Percentiles rank a stretch among this genome's conserved stretches.
Conservation (phyloP, 2,329 filamentous ascomycete species). For the Remersonia thermophila region DNA sequence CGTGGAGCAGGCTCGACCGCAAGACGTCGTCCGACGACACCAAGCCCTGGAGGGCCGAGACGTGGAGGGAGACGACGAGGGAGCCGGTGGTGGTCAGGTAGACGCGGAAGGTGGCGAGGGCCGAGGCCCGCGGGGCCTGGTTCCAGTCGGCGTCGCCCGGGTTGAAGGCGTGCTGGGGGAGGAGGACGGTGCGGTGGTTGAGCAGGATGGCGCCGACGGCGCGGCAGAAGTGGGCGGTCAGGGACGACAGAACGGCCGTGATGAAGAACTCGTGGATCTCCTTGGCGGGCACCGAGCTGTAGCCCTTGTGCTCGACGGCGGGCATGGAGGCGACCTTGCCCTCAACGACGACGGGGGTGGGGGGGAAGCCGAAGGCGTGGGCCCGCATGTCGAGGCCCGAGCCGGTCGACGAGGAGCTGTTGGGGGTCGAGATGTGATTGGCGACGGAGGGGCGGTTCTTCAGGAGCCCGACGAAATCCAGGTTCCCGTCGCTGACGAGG, state of each 20-base stretch:
- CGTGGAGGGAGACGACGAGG: slow-evolving; percentile 36
- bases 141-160: slow-evolving; percentile 19
- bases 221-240: slow-evolving; percentile 37
- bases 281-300: slow-evolving; percentile 26
- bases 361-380: slow-evolving; percentile 20
- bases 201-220: slow-evolving; percentile 38
- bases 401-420: slow-evolving; percentile 31
- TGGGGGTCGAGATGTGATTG: slow-evolving; percentile 32
- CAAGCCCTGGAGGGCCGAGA: slow-evolving; percentile 36
- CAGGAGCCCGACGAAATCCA: slow-evolving; percentile 37
- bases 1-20: slow-evolving; percentile 26
- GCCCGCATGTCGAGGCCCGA: slow-evolving; percentile 28
- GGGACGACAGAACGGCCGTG: slow-evolving; percentile 36
- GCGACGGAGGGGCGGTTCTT: slow-evolving; percentile 30
- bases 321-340: slow-evolving; percentile 17
- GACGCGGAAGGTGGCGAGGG: slow-evolving; percentile 38
- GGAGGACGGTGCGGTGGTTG: slow-evolving; percentile 39
- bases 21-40: slow-evolving; percentile 33
- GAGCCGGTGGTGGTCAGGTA: slow-evolving; percentile 45
- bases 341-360: slow-evolving; percentile 22
- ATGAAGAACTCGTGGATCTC: slow-evolving; percentile 43
- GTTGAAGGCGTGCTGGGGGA: slow-evolving; percentile 25
- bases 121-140: slow-evolving; percentile 20
- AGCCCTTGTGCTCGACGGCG: slow-evolving; percentile 23
- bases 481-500: slow-evolving; percentile 35